A percentile compares a stretch with the other conserved stretches of the same genome.
Evolutionary conservation across 768 basidiomycete genomes (phyloP).

Genomic region (Pleurotus eryngii): DNA sequence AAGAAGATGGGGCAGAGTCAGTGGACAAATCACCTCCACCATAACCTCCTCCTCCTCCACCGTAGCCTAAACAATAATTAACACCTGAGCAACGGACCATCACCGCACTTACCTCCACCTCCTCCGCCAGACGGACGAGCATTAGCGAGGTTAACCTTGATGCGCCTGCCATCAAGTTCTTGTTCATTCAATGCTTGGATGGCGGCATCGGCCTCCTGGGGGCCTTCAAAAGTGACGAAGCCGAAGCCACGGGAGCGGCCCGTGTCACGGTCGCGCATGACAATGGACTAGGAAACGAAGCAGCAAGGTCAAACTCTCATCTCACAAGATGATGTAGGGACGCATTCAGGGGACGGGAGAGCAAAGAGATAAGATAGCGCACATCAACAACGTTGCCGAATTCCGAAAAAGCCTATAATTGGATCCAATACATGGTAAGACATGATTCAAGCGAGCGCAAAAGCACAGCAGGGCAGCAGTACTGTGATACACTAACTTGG

Average conservation of each 20-base stretch:
- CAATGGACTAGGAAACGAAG: constrained; percentile 70
- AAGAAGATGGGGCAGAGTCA: too few relatives aligned
- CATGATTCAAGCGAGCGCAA: constrained; percentile 26
- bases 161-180: constrained; percentile 88
- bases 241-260: constrained; percentile 97
- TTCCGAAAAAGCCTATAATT: constrained; percentile 76
- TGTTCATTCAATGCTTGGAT: constrained; percentile 80
- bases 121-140: constrained; percentile 55
- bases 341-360: constrained; percentile 11
- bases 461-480: constrained; percentile 26
- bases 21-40: constrained; percentile 2
- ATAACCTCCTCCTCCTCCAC: constrained; percentile 20
- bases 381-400: constrained; percentile 91
- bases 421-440: constrained; percentile 50
- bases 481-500: constrained; percentile 62
- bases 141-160: constrained; percentile 86
- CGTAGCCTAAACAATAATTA: constrained; percentile 14
- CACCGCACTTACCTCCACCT: constrained; percentile 12
- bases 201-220: constrained; percentile 71
- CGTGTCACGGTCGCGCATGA: constrained; percentile 98
- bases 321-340: constrained; percentile 19
- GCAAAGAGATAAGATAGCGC: constrained; percentile 44
- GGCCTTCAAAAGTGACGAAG: constrained; percentile 75
- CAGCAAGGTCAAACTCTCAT: constrained; percentile 34
- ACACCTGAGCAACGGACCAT: constrained; percentile 3